A percentile compares a stretch with the other conserved stretches of the same genome.
Conservation (phyloP, 139 green algal genomes). For the Chlorella sp. region DNA sequence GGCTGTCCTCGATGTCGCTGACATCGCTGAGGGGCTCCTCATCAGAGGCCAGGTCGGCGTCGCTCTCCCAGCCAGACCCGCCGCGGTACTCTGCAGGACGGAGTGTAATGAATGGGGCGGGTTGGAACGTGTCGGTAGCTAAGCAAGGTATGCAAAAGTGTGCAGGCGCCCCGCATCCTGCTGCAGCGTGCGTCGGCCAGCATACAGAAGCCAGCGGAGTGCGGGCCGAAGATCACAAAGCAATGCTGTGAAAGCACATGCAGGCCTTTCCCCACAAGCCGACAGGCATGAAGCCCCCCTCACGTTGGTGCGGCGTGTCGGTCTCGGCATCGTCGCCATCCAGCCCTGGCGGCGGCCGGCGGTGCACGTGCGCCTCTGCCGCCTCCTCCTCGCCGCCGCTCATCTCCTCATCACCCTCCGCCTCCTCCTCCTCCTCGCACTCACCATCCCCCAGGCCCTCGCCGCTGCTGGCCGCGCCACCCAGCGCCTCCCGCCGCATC, state of each 20-base stretch:
- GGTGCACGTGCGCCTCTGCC: background rate
- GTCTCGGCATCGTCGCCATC: constrained; percentile 13
- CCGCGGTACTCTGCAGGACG: constrained; percentile 7
- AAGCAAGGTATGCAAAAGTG: background rate
- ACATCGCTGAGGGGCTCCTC: background rate
- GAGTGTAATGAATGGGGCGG: background rate
- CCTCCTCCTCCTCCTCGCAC: background rate
- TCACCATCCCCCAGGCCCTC: background rate
- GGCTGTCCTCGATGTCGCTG: too few relatives aligned
- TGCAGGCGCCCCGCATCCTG: background rate
- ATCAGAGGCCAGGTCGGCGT: constrained; percentile 20
- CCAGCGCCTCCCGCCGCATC: background rate
- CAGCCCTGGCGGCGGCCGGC: background rate
- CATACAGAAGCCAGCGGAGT: background rate
- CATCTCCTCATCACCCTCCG: background rate
- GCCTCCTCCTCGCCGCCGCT: background rate
- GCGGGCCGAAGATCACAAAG: background rate
- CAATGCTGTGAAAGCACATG: background rate
- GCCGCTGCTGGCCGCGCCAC: background rate
- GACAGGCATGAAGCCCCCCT: background rate
- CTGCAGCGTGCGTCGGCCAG: background rate
- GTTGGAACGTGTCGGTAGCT: background rate
- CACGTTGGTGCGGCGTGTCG: constrained; percentile 29
- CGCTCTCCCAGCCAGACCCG: constrained; percentile 23
- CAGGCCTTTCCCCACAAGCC: background rate